These are phyloP conservation scores for Entomortierella parvispora DNA, from an alignment of 192 early-diverging fungal genomes.

Conservation along the genomic window DNA sequence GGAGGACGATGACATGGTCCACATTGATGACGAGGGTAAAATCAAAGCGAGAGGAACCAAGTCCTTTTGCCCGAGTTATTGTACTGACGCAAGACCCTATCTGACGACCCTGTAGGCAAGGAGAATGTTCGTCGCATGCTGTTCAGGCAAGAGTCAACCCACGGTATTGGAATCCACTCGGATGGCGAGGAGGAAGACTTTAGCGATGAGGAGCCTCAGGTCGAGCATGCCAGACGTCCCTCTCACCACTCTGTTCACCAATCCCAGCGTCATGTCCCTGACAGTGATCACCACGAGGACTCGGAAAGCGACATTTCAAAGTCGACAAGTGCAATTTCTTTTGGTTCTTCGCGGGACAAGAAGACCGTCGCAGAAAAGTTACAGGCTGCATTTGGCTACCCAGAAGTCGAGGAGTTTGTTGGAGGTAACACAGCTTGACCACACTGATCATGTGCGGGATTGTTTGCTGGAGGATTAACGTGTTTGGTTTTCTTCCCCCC, in stretches of 20 bases:
- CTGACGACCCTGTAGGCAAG: neutral
- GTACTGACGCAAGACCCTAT: neutral
- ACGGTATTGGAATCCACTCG: slow-evolving; percentile 45
- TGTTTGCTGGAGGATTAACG: no score
- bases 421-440: slow-evolving; percentile 15
- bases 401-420: slow-evolving; percentile 37
- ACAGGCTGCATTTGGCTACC: slow-evolving; percentile 35
- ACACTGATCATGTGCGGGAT: neutral
- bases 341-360: slow-evolving; percentile 17
- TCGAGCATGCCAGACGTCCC: neutral
- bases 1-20: slow-evolving; percentile 49
- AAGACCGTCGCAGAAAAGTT: slow-evolving; percentile 43
- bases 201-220: slow-evolving; percentile 20
- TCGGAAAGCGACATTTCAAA: slow-evolving; percentile 12
- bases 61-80: no score
- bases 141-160: slow-evolving; percentile 28
- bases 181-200: slow-evolving; percentile 37
- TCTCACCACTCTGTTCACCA: slow-evolving; percentile 4
- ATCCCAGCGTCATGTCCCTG: neutral
- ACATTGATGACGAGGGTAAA: slow-evolving; percentile 28
- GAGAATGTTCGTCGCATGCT: slow-evolving; percentile 13
- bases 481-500: neutral
- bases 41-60: neutral
- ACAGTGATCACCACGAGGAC: neutral
- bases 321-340: slow-evolving; percentile 11